Conservation (phyloP, 2,329 filamentous ascomycete genomes). For the Aspergillus unguis region DNA sequence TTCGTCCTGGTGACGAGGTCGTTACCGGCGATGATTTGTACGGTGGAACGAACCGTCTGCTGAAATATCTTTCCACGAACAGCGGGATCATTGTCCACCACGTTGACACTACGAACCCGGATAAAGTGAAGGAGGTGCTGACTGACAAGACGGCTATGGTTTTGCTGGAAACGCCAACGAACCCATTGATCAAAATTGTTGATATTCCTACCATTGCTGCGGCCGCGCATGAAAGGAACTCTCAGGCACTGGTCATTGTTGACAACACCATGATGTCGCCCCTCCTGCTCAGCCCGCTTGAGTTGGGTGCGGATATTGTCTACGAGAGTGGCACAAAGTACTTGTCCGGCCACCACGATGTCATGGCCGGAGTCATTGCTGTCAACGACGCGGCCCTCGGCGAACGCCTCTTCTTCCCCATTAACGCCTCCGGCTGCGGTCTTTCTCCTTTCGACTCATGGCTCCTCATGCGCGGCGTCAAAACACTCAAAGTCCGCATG, state of each 20-base stretch:
- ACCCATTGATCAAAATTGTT: constrained; percentile 96
- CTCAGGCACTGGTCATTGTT: constrained; percentile 78
- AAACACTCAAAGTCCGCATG: constrained; percentile 96
- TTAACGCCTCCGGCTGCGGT: constrained; percentile 94
- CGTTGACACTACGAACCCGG: constrained; percentile 83
- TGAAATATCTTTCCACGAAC: constrained; percentile 87
- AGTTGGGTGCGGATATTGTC: constrained; percentile 90
- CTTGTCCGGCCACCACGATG: constrained; percentile 93
- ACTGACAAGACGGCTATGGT: constrained; percentile 89
- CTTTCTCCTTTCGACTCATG: constrained; percentile 94
- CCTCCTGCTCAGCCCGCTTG: constrained; percentile 87
- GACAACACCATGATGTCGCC: constrained; percentile 99
- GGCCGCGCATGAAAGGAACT: constrained; percentile 72
- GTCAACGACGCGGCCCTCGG: constrained; percentile 78
- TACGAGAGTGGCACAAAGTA: constrained; percentile 99
- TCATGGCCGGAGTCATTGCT: constrained; percentile 97
- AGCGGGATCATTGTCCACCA: constrained; percentile 92
- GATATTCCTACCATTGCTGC: constrained; percentile 79
- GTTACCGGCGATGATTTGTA: constrained; percentile 97
- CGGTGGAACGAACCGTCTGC: constrained; percentile 86
- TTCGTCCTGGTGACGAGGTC: constrained; percentile 92
- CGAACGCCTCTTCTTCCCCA: constrained; percentile 92
- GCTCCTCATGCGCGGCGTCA: constrained; percentile 90
- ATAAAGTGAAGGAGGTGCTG: constrained; percentile 66
- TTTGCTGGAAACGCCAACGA: constrained; percentile 91